Percentiles rank a stretch among this genome's conserved stretches.
phyloP scores from a whole-genome alignment of 768 basidiomycete genomes.

The Boletus patriciae region DNA sequence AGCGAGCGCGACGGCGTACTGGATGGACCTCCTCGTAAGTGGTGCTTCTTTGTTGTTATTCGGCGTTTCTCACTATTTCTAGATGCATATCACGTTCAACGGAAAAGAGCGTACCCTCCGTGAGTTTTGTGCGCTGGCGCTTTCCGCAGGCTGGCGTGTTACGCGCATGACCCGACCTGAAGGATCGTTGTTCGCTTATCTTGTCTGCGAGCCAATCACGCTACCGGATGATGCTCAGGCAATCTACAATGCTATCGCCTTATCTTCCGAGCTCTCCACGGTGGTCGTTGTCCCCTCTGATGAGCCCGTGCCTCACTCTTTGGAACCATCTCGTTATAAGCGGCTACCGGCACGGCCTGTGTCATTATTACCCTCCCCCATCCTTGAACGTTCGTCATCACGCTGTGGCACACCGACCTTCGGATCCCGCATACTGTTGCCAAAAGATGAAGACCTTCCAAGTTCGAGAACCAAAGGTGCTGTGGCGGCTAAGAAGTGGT shows the following conservation, averaged over 20 bases:
- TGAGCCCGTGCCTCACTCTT: background rate
- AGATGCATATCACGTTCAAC: slow-evolving; percentile 74
- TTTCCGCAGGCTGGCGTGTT: slow-evolving; percentile 63
- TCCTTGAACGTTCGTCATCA: slow-evolving; percentile 47
- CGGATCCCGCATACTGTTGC: slow-evolving; percentile 46
- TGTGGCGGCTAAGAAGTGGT: slow-evolving; percentile 25
- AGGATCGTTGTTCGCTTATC: slow-evolving; percentile 69
- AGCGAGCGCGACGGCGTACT: slow-evolving; percentile 64
- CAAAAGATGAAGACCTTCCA: slow-evolving; percentile 27
- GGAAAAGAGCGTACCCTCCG: slow-evolving; percentile 69
- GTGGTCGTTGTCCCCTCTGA: slow-evolving; percentile 12
- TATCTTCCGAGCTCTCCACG: slow-evolving; percentile 19
- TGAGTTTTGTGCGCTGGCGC: slow-evolving; percentile 54
- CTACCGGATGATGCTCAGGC: slow-evolving; percentile 43
- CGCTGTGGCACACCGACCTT: slow-evolving; percentile 64
- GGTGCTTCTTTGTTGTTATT: background rate
- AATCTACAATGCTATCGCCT: slow-evolving; percentile 21
- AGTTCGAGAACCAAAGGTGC: slow-evolving; percentile 13
- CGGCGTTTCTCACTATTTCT: slow-evolving; percentile 1
- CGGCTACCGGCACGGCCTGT: slow-evolving; percentile 2
- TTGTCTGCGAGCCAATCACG: slow-evolving; percentile 61
- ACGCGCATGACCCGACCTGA: slow-evolving; percentile 54
- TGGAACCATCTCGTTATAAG: slow-evolving; percentile 8
- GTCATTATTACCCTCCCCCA: slow-evolving; percentile 23
- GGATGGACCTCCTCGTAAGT: slow-evolving; percentile 66